Evolutionary conservation across 139 green algal genomes (phyloP).

Genomic region (Desmodesmus armatus): DNA sequence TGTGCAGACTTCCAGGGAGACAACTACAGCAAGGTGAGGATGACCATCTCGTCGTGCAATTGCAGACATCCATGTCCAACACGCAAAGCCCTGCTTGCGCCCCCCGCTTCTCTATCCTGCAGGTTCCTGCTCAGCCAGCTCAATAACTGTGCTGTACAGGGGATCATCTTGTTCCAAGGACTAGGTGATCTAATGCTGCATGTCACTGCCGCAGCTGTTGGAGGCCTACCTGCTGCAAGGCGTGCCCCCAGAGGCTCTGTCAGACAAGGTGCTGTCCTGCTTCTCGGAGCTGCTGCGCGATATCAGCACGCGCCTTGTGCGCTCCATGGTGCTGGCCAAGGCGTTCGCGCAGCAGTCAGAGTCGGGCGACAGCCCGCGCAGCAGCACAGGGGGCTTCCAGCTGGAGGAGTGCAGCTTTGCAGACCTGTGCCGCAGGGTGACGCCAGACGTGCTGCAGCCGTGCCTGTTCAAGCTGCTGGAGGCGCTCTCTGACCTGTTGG

Average conservation of each 20-base stretch:
- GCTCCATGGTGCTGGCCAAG: conserved; percentile 47
- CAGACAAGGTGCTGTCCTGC: conserved; percentile 56
- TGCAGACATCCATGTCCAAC: no score
- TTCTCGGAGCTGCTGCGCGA: conserved; percentile 62
- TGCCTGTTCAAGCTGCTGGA: conserved; percentile 67
- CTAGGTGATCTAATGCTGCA: no score
- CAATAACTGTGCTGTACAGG: no score
- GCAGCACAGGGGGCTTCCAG: neutral
- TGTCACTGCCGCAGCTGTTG: conserved; percentile 65
- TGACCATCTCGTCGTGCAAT: no score
- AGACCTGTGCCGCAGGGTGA: conserved; percentile 59
- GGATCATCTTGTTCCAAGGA: no score
- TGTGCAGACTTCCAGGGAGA: conserved; percentile 59
- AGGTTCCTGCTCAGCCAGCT: no score
- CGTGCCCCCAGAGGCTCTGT: conserved; percentile 45
- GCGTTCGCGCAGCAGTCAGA: conserved; percentile 15
- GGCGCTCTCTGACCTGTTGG: conserved; percentile 57
- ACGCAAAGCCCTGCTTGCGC: no score
- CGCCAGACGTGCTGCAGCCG: conserved; percentile 56
- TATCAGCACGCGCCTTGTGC: conserved; percentile 54
- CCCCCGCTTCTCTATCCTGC: no score
- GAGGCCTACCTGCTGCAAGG: conserved; percentile 71
- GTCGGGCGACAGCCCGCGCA: neutral
- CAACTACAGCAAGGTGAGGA: conserved; percentile 68
- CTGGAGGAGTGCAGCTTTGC: conserved; percentile 51